Percentiles rank a stretch among this genome's conserved stretches.
These are phyloP conservation scores for Paracoccidioides brasiliensis DNA, from an alignment of 2,329 filamentous ascomycete species.

Conservation along the genomic window DNA sequence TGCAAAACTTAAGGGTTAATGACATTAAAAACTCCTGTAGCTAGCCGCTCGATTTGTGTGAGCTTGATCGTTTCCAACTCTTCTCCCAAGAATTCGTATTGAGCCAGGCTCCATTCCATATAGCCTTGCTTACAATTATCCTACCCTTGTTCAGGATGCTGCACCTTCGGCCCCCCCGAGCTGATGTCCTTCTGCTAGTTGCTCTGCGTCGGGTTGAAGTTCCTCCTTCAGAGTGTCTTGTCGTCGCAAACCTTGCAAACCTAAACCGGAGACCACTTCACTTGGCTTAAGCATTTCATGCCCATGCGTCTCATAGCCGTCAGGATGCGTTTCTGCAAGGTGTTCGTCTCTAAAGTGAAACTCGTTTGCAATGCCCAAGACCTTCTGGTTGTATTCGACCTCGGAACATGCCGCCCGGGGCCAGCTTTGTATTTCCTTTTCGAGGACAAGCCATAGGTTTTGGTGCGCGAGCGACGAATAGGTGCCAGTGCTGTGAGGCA, in stretches of 20 bases:
- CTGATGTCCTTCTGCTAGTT: not conserved
- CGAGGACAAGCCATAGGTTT: not conserved
- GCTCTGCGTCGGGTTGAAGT: not conserved
- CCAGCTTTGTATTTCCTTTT: not conserved
- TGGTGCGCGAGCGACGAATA: not conserved
- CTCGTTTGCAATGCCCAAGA: not conserved
- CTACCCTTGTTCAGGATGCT: not conserved
- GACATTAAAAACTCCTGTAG: too few species aligned
- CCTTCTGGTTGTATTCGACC: not conserved
- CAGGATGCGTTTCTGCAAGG: not conserved
- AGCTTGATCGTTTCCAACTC: too few species aligned
- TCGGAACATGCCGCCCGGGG: not conserved
- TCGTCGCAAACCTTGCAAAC: not conserved
- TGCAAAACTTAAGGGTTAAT: too few species aligned
- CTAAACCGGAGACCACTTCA: not conserved
- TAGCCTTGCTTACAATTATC: too few species aligned
- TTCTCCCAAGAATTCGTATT: too few species aligned
- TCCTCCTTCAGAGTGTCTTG: not conserved
- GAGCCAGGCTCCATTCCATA: too few species aligned
- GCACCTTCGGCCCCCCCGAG: not conserved
- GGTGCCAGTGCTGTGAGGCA: not conserved
- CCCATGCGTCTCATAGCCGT: not conserved
- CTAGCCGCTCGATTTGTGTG: too few species aligned
- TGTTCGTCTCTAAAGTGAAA: not conserved
- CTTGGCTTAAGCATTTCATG: not conserved